phyloP scores from a whole-genome alignment of 129 eudicot species.

The Rutidosis leptorrhynchoides region DNA sequence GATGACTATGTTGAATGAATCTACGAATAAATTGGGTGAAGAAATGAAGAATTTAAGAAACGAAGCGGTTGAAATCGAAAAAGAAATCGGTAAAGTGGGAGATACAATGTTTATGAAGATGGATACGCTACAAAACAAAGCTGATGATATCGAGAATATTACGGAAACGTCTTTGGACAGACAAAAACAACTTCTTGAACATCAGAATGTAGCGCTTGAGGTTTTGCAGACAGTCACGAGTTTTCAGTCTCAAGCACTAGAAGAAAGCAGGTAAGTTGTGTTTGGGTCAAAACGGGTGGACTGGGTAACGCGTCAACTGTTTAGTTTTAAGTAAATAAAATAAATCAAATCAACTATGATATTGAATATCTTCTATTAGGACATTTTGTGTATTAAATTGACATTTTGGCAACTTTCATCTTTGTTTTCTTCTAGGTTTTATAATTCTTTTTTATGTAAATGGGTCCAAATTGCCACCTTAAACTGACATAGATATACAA shows the following conservation, averaged over 20 bases:
- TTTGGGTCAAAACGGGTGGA: background rate
- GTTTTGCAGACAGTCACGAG: constrained; percentile 51
- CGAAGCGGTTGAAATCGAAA: constrained; percentile 69
- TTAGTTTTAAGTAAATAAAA: background rate
- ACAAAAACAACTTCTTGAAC: constrained; percentile 64
- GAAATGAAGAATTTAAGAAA: constrained; percentile 47
- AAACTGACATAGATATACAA: background rate
- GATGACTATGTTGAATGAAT: constrained; percentile 47
- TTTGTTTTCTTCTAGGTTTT: background rate
- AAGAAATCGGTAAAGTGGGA: constrained; percentile 58
- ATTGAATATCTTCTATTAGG: background rate
- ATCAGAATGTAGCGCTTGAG: constrained; percentile 56
- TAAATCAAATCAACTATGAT: too few relatives aligned
- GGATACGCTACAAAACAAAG: constrained; percentile 56
- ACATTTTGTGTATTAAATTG: background rate
- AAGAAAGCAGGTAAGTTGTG: constrained; percentile 65
- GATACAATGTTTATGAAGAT: constrained; percentile 54
- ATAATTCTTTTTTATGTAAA: background rate
- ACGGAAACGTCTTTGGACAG: constrained; percentile 54
- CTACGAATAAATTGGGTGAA: constrained; percentile 43
- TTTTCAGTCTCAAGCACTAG: constrained; percentile 66
- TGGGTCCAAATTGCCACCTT: background rate
- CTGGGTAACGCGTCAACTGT: background rate
- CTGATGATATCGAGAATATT: constrained; percentile 62
- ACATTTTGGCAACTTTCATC: background rate